Base-by-base conservation (phyloP, 768 basidiomycete species). In the Termitomyces sp. region DNA sequence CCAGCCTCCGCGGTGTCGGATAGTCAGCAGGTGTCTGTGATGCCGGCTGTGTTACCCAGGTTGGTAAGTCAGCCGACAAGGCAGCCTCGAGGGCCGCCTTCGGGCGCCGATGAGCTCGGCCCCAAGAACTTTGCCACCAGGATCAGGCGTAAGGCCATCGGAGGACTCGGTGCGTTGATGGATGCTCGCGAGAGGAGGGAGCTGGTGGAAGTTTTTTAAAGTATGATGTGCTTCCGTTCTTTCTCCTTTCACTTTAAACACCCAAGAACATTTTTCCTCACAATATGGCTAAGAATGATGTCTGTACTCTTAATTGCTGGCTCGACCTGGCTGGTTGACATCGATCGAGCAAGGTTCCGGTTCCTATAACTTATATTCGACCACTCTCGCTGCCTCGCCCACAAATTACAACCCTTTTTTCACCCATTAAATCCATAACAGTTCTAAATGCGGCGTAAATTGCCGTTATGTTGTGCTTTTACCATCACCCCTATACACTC, bases 111-210 rank as follows among this genome's bases (percentile, higher is more conserved):
- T 66, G 91, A 94, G 67, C 82, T 94, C 50, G 86, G 87, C 19
- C 87, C 89, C 44, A 87, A 89, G 79, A 94, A 94, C 70, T 94
- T 94, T 75, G 91, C 91, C 7, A 85, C 85, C 38, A 83, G 91
- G 64, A 87, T 90, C 72, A 81, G 91, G 71, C 83, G 89, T 65
- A 84, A 88, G 77, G 91, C 91, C 19, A 88, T 92, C 58, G 89
- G 87, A 35, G 89, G 90, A 28, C 74, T 93, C 50, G 87, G 86
- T 54, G 81, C 81, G 66, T 80, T 93, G 63, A 85, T 91, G 81
- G 87, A 81, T 64, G 88, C 90, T 35, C 83, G 90, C 59, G 90
- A 91, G 75, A 81, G 87, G 66, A 77, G 90, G 60, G 89, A 89
- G 69, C 72, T 81, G 62, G 79, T 90, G 63, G 87, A 88, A 68